These are phyloP conservation scores for Wickerhamomyces subpelliculosus DNA, from an alignment of 805 yeast genomes.

Conservation along the genomic window DNA sequence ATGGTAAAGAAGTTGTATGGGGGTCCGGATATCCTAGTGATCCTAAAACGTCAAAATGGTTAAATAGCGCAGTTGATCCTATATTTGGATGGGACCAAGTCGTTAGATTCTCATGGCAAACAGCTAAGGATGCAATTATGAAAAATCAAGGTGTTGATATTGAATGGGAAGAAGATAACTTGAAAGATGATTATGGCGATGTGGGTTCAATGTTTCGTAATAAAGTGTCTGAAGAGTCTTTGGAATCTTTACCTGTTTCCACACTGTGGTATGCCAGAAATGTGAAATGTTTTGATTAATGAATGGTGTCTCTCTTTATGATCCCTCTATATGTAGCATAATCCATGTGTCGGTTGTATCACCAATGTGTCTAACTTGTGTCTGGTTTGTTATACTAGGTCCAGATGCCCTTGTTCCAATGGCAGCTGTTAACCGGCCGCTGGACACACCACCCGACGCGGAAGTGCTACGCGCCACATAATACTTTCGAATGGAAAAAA, in stretches of 20 bases:
- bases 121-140: conserved; percentile 67
- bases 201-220: conserved; percentile 10
- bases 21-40: conserved; percentile 97
- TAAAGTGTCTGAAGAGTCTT: background rate
- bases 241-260: conserved; percentile 15
- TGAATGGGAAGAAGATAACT: conserved; percentile 48
- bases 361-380: no score
- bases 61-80: conserved; percentile 52
- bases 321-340: background rate
- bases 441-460: no score
- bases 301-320: background rate
- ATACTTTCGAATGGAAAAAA: no score
- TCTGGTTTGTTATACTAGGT: no score
- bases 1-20: conserved; percentile 26
- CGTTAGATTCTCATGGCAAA: conserved; percentile 89
- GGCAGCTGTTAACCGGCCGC: no score
- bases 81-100: conserved; percentile 82
- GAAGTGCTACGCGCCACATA: no score
- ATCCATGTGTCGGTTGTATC: no score
- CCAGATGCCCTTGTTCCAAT: no score
- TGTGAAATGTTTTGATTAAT: conserved; percentile 8
- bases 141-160: conserved; percentile 46
- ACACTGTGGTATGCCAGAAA: conserved; percentile 23
- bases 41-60: conserved; percentile 79
- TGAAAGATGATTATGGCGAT: conserved; percentile 21